A percentile compares a stretch with the other conserved stretches of the same genome.
Evolutionary conservation across 1,139 yeast species (phyloP).

Genomic region (Diutina ranongensis): DNA sequence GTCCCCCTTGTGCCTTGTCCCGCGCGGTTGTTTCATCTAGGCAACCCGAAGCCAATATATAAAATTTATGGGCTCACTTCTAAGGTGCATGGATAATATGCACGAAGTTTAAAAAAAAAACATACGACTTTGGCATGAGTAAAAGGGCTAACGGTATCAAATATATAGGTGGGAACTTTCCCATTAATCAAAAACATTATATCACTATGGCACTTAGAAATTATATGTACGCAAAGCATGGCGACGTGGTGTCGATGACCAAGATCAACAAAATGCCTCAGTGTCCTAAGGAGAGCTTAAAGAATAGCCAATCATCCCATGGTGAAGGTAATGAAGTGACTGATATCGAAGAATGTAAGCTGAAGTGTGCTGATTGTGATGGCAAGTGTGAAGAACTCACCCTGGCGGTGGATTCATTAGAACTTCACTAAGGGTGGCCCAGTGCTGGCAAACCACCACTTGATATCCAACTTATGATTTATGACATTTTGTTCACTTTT

Average conservation of each 20-base stretch:
- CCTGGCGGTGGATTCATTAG: neutral
- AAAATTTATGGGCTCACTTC: neutral
- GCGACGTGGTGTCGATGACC: conserved; percentile 13
- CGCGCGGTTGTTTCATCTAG: too few species aligned
- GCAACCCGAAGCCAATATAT: neutral
- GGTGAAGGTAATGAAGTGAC: neutral
- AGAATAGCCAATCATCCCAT: neutral
- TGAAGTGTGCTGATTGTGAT: neutral
- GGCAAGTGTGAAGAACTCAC: neutral
- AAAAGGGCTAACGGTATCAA: neutral
- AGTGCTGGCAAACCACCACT: too few species aligned
- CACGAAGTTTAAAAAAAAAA: neutral
- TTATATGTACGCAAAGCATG: conserved; percentile 32
- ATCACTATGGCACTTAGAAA: conserved; percentile 38
- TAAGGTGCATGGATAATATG: neutral
- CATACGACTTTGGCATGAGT: conserved; percentile 3
- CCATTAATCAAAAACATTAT: neutral
- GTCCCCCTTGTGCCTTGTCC: too few species aligned
- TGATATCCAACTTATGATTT: too few species aligned
- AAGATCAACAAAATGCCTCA: conserved; percentile 15
- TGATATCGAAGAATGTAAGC: conserved; percentile 2
- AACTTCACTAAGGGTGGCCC: neutral
- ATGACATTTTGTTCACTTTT: too few species aligned
- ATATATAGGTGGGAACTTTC: neutral
- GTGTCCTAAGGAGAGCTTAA: neutral